A percentile compares a stretch with the other conserved stretches of the same genome.
These are phyloP conservation scores for Aspergillus affinis DNA, from an alignment of 495 filamentous ascomycete species.

Conservation along the genomic window DNA sequence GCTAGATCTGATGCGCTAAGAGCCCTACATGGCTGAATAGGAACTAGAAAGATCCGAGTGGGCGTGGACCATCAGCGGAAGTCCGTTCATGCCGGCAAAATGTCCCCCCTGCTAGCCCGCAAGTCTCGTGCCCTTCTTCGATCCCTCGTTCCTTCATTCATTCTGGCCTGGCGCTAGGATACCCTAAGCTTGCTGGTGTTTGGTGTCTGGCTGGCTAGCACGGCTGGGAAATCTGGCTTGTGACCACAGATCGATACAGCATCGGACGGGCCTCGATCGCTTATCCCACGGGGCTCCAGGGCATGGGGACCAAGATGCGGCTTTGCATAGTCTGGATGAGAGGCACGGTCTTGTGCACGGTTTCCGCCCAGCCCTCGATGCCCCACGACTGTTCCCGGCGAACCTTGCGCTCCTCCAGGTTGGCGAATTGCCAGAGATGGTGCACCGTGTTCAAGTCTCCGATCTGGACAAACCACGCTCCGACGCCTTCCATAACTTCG, in stretches of 20 bases:
- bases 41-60: neutral
- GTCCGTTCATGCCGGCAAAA: neutral
- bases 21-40: conserved; percentile 8
- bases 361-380: conserved; percentile 94
- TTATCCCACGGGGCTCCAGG: conserved; percentile 89
- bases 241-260: conserved; percentile 7
- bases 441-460: conserved; percentile 97
- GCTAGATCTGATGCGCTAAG: conserved; percentile 19
- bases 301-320: conserved; percentile 88
- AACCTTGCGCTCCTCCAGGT: conserved; percentile 89
- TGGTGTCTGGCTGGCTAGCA: neutral
- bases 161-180: neutral
- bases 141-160: neutral
- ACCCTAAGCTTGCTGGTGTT: neutral
- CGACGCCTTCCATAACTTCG: conserved; percentile 98
- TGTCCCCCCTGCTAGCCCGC: neutral
- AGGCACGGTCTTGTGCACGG: conserved; percentile 97
- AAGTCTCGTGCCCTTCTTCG: neutral
- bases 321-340: conserved; percentile 96
- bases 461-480: conserved; percentile 98
- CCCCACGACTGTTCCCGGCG: conserved; percentile 93
- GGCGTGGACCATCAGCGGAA: neutral
- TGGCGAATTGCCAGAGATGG: conserved; percentile 97
- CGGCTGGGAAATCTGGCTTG: neutral
- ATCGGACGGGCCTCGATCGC: neutral